Conservation (phyloP, 2,329 filamentous ascomycete genomes). For the Colletotrichum navitas region DNA sequence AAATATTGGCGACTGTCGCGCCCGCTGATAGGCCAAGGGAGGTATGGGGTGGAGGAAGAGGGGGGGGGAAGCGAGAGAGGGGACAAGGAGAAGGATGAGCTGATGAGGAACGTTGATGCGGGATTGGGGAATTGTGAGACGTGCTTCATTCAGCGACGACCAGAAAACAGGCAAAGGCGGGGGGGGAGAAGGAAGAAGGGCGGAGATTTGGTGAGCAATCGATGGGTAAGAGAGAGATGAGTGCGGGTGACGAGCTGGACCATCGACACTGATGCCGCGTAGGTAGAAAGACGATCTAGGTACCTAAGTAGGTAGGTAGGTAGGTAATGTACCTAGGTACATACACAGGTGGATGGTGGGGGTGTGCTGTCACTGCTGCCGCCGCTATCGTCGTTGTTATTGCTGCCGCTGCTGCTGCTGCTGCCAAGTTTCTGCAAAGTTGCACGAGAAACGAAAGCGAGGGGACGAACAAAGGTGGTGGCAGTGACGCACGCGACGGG, state of each 20-base stretch:
- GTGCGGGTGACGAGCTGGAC: too few species aligned
- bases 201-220: not conserved
- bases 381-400: not conserved
- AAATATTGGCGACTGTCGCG: constrained; percentile 27
- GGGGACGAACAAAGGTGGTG: not conserved
- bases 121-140: constrained; percentile 17
- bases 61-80: not conserved
- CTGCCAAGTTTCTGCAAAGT: constrained; percentile 32
- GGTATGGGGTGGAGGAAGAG: not conserved
- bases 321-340: too few species aligned
- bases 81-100: not conserved
- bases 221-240: not conserved
- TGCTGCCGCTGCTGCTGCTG: constrained; percentile 2
- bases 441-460: constrained; percentile 32
- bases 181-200: not conserved
- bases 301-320: too few species aligned
- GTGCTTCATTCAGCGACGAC: constrained; percentile 30
- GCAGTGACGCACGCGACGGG: not conserved
- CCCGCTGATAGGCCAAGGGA: constrained; percentile 29
- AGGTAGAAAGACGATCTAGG: not conserved
- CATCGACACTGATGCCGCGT: not conserved
- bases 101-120: constrained; percentile 17
- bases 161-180: not conserved
- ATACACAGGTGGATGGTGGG: not conserved
- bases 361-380: not conserved